Base-by-base conservation (phyloP, 2,329 filamentous ascomycete genomes). In the Aureobasidium leucospermi region DNA sequence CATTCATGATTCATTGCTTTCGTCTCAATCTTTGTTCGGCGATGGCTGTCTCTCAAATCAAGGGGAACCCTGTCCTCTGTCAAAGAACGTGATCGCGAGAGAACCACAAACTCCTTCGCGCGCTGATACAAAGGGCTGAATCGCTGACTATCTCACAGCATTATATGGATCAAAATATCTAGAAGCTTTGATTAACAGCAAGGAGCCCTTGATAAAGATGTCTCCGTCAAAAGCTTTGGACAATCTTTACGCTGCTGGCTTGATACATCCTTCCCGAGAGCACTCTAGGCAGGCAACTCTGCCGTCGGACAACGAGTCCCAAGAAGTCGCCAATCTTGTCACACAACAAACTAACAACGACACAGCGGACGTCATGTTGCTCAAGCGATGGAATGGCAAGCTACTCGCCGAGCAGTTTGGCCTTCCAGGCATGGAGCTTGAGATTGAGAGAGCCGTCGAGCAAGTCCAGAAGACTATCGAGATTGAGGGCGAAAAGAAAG, bases 161-260 rank as follows among this genome's bases (percentile, higher is more conserved):
- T 77, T 96, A 58, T 83, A 85, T 39, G 94, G 94, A 58, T 92
- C 90, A 19, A 88, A 85, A 67, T 89, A 97, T 71, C 77, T 97
- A 36, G 84, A 93, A 65, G 94, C 90, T 72, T 81, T 99, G 11
- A 74, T 93, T 42, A 76, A 88, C 60, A 86, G 92, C 65, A 84
- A 87, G 11, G 45, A 58, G 15, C 28, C 43, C 49, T 81, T 94
- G 31, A 77, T 96, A 41, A 79, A 78, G 2, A 78, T 84, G 0
- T 78, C 79, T 13, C 85, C 90, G 0, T 90, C 87, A 0, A 75
- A 81, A 13, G 77, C 82, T 6, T 80, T 99, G 48, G 88, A 96
- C 70, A 76, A 84, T 53, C 78, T 95, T 53, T 99, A 97, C 71
- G 75, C 81, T 1, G 74, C 75, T 15, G 78, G 77, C 29, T 70